Evolutionary conservation across 2,329 filamentous ascomycete genomes (phyloP).

Genomic region (Aspergillus sergii): DNA sequence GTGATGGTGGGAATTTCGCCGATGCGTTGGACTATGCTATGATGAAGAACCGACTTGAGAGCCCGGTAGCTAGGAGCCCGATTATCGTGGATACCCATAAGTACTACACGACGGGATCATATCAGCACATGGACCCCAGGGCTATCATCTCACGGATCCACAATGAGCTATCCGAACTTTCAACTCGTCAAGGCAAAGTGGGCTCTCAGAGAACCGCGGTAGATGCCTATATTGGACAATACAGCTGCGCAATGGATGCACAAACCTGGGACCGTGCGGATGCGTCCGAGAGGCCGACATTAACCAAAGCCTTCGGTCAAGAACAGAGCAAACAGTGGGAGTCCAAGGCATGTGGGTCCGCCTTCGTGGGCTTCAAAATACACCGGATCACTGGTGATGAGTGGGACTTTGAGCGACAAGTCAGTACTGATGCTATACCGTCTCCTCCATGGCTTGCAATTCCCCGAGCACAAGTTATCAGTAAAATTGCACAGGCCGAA

Average conservation of each 20-base stretch:
- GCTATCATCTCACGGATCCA: constrained; percentile 53
- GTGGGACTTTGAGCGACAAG: constrained; percentile 61
- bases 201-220: constrained; percentile 52
- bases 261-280: constrained; percentile 54
- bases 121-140: constrained; percentile 43
- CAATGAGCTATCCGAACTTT: constrained; percentile 48
- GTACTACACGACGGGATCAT: constrained; percentile 56
- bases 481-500: constrained; percentile 43
- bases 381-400: constrained; percentile 64
- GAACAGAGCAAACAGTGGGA: constrained; percentile 48
- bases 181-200: constrained; percentile 52
- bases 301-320: constrained; percentile 46
- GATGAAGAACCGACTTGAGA: constrained; percentile 39
- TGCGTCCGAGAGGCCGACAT: constrained; percentile 37
- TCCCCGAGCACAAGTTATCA: constrained; percentile 38
- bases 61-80: constrained; percentile 39
- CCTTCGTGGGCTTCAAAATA: constrained; percentile 60
- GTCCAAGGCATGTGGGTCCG: constrained; percentile 53
- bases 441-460: constrained; percentile 44
- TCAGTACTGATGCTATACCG: constrained; percentile 47
- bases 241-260: constrained; percentile 58
- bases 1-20: constrained; percentile 59
- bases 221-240: constrained; percentile 60
- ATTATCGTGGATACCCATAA: constrained; percentile 62
- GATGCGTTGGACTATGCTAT: constrained; percentile 50